Evolutionary conservation across 371 early-diverging fungal genomes (phyloP).

Genomic region (Basidiobolus meristosporus): DNA sequence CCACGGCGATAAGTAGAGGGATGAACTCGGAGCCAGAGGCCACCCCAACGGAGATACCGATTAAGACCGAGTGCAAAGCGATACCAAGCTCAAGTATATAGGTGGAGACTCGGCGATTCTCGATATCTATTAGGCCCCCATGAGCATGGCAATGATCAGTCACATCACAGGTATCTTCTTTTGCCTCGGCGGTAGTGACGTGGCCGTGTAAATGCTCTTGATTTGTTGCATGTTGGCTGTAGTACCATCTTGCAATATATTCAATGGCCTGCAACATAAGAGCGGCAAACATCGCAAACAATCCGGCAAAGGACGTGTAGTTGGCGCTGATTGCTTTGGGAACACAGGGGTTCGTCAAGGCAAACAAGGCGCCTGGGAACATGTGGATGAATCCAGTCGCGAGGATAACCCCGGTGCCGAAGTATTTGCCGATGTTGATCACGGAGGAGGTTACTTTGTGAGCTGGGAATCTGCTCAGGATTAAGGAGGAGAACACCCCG

Average conservation of each 20-base stretch:
- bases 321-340: constrained; percentile 11
- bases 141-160: constrained; percentile 1
- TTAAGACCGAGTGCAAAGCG: constrained; percentile 66
- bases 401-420: constrained; percentile 65
- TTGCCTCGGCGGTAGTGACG: not conserved
- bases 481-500: not conserved
- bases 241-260: constrained; percentile 5
- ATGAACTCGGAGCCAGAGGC: constrained; percentile 35
- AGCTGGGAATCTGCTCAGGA: not conserved
- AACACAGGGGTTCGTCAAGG: constrained; percentile 19
- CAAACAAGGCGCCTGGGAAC: constrained; percentile 19
- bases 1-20: constrained; percentile 58
- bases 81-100: constrained; percentile 71
- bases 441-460: not conserved
- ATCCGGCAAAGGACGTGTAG: constrained; percentile 21
- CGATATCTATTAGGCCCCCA: not conserved
- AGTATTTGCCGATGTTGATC: constrained; percentile 20
- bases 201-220: not conserved
- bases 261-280: constrained; percentile 12
- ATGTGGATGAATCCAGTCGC: constrained; percentile 60
- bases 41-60: constrained; percentile 64
- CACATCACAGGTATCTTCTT: not conserved
- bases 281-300: constrained; percentile 30
- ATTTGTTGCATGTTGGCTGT: too few relatives aligned
- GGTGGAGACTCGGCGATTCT: constrained; percentile 3